These are phyloP conservation scores for Leccinum pseudoinsigne DNA, from an alignment of 1,284 basidiomycete genomes.

Conservation along the genomic window DNA sequence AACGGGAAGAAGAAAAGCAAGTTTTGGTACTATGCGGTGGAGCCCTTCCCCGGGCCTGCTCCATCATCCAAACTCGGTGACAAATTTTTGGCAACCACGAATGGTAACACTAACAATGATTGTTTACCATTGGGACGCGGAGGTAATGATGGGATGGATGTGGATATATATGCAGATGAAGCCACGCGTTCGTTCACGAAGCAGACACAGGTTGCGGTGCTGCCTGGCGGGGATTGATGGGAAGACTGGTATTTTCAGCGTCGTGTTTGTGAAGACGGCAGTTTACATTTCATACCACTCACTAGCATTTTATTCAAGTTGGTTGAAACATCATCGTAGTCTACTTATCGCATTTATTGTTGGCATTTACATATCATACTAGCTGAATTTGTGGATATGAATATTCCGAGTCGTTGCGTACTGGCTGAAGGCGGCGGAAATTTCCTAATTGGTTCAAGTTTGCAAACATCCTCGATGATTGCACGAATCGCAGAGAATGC, in stretches of 20 bases:
- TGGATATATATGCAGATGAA: slow-evolving; percentile 25
- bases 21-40: slow-evolving; percentile 82
- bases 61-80: slow-evolving; percentile 14
- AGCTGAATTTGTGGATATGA: slow-evolving; percentile 1
- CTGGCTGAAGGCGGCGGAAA: background rate
- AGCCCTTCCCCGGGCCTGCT: slow-evolving; percentile 48
- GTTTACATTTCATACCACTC: slow-evolving; percentile 30
- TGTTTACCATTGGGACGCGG: slow-evolving; percentile 7
- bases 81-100: slow-evolving; percentile 16
- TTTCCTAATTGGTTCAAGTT: slow-evolving; percentile 22
- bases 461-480: slow-evolving; percentile 46
- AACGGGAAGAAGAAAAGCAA: slow-evolving; percentile 78
- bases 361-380: slow-evolving; percentile 20
- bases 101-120: slow-evolving; percentile 19
- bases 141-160: slow-evolving; percentile 24
- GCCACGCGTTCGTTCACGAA: slow-evolving; percentile 14
- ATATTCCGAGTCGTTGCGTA: background rate
- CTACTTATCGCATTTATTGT: slow-evolving; percentile 30
- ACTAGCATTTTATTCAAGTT: slow-evolving; percentile 24
- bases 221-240: slow-evolving; percentile 13
- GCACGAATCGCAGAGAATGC: slow-evolving; percentile 46
- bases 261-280: slow-evolving; percentile 14
- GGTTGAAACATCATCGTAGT: slow-evolving; percentile 25
- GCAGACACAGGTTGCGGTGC: slow-evolving; percentile 11
- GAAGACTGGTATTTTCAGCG: slow-evolving; percentile 5